Conservation (phyloP, 257 asterid genomes). For the Avicennia marina region DNA sequence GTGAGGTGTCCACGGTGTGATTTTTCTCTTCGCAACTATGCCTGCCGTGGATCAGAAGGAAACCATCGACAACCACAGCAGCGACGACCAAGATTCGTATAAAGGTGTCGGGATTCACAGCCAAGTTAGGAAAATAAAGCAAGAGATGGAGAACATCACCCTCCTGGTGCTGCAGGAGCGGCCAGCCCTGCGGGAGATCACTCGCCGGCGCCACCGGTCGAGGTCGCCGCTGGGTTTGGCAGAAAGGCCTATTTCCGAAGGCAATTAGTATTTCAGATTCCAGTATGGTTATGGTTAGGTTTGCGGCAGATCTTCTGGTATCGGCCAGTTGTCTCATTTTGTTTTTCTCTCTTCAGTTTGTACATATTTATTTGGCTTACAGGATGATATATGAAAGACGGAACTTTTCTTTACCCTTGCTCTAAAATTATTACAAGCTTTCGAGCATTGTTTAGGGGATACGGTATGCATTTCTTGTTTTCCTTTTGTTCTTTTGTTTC, state of each 20-base stretch:
- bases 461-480: too few relatives aligned
- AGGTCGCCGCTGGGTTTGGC: conserved; percentile 70
- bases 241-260: conserved; percentile 51
- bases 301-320: too few relatives aligned
- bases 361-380: too few relatives aligned
- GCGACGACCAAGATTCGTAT: conserved; percentile 19
- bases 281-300: too few relatives aligned
- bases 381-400: too few relatives aligned
- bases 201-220: conserved; percentile 37
- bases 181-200: conserved; percentile 28
- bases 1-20: conserved; percentile 14
- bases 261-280: conserved; percentile 20
- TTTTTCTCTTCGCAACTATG: background rate
- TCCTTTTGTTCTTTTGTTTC: too few relatives aligned
- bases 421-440: too few relatives aligned
- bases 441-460: too few relatives aligned
- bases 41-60: conserved; percentile 27
- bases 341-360: too few relatives aligned
- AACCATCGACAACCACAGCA: background rate
- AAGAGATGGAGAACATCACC: conserved; percentile 62
- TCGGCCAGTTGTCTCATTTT: too few relatives aligned
- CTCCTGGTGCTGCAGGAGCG: conserved; percentile 39
- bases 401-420: too few relatives aligned
- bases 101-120: conserved; percentile 57
- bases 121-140: conserved; percentile 63